Evolutionary conservation across 176 grass and related monocot species (phyloP).

Genomic region (Raddia distichophylla): DNA sequence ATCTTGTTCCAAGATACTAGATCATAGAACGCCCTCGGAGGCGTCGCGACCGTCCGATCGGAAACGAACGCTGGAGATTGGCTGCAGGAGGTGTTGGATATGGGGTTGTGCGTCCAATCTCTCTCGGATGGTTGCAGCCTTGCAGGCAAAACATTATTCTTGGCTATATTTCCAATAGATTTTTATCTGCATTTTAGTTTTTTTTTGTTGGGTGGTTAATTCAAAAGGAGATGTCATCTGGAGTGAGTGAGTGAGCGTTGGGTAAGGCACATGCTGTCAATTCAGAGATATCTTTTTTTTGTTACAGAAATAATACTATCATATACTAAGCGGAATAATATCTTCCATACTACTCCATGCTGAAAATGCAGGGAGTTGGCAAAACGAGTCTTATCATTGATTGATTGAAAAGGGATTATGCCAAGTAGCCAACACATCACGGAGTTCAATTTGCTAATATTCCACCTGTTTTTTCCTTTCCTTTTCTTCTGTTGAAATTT

Average conservation of each 20-base stretch:
- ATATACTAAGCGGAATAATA: background rate
- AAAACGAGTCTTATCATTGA: background rate
- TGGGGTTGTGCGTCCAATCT: background rate
- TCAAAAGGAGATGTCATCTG: background rate
- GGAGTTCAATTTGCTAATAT: background rate
- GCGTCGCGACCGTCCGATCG: background rate
- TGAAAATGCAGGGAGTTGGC: background rate
- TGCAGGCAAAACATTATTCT: background rate
- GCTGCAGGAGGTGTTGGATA: fast-evolving
- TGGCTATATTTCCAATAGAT: background rate
- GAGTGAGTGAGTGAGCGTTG: background rate
- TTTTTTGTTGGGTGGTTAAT: background rate
- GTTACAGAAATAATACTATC: background rate
- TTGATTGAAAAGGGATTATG: background rate
- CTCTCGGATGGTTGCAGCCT: background rate
- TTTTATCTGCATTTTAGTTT: background rate
- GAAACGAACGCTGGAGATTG: background rate
- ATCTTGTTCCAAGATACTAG: background rate
- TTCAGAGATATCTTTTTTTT: background rate
- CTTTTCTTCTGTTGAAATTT: too few relatives aligned
- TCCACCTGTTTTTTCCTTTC: background rate
- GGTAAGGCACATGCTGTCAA: background rate
- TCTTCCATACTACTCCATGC: background rate
- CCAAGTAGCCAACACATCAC: background rate
- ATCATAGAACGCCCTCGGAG: background rate